These are phyloP conservation scores for Globisporangium nagaii DNA, from an alignment of 352 stramenopile species.

Conservation along the genomic window DNA sequence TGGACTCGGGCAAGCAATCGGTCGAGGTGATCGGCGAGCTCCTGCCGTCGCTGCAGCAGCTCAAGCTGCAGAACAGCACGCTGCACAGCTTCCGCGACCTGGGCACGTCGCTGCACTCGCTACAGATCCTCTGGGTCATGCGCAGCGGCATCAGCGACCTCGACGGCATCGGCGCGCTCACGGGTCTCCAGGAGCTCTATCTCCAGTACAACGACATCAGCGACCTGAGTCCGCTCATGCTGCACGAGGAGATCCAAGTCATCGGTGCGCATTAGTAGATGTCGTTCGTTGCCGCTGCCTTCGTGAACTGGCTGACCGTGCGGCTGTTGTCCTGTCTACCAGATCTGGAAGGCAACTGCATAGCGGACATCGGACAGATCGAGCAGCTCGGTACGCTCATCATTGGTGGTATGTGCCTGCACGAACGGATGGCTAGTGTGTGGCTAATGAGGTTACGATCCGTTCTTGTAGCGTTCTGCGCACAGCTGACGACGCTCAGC, in stretches of 20 bases:
- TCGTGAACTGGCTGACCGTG: background rate
- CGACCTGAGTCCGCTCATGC: conserved; percentile 76
- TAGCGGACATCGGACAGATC: conserved; percentile 69
- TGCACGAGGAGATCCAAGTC: conserved; percentile 83
- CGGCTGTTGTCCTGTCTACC: background rate
- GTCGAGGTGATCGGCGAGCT: conserved; percentile 75
- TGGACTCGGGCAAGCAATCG: conserved; percentile 80
- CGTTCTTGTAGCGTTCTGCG: conserved; percentile 45
- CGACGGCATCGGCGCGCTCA: conserved; percentile 80
- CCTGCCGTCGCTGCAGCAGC: conserved; percentile 61
- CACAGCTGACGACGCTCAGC: conserved; percentile 51
- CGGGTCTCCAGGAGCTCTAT: conserved; percentile 72
- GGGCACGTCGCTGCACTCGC: conserved; percentile 64
- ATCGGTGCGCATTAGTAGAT: conserved; percentile 39
- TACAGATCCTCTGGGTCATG: conserved; percentile 62
- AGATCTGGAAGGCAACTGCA: conserved; percentile 69
- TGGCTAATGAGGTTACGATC: too few species aligned
- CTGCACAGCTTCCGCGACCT: conserved; percentile 79
- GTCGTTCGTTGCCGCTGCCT: too few species aligned
- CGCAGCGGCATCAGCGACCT: conserved; percentile 70
- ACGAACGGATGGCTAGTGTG: too few species aligned
- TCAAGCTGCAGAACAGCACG: conserved; percentile 58
- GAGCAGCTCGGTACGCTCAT: conserved; percentile 62
- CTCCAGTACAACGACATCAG: conserved; percentile 71
- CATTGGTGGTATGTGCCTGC: too few species aligned